Evolutionary conservation across 495 filamentous ascomycete species (phyloP).

Genomic region (Haplographium delicatum): DNA sequence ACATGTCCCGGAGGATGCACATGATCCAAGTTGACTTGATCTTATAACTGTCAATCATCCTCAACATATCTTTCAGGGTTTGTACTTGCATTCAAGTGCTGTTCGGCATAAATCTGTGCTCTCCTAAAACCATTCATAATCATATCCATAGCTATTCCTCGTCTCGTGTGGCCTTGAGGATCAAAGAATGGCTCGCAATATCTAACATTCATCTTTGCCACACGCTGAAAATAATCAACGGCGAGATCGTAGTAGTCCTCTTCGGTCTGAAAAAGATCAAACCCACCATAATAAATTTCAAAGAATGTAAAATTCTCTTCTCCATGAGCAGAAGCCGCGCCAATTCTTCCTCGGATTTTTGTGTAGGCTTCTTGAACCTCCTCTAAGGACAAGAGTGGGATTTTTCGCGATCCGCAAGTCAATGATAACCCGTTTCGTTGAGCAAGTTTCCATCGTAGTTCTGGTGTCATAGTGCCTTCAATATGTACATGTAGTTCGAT

Average conservation of each 20-base stretch:
- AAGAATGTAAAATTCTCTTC: slow-evolving; percentile 42
- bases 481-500: slow-evolving; percentile 75
- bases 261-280: slow-evolving; percentile 52
- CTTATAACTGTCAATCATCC: not conserved
- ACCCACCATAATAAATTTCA: slow-evolving; percentile 68
- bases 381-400: not conserved
- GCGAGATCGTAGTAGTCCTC: slow-evolving; percentile 66
- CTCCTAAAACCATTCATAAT: slow-evolving; percentile 53
- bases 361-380: slow-evolving; percentile 2
- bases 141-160: slow-evolving; percentile 53
- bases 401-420: slow-evolving; percentile 18
- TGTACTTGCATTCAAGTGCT: slow-evolving; percentile 50
- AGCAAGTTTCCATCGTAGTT: slow-evolving; percentile 62
- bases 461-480: slow-evolving; percentile 61
- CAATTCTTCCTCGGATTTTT: not conserved
- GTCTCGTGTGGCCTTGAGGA: slow-evolving; percentile 62
- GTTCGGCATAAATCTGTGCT: slow-evolving; percentile 55
- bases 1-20: slow-evolving; percentile 65
- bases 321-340: not conserved
- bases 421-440: slow-evolving; percentile 54
- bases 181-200: slow-evolving; percentile 79
- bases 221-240: slow-evolving; percentile 62
- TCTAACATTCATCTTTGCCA: slow-evolving; percentile 54
- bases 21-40: slow-evolving; percentile 47
- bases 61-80: not conserved